A percentile compares a stretch with the other conserved stretches of the same genome.
These are phyloP conservation scores for Pseudopyrenochaeta lycopersici DNA, from an alignment of 2,329 filamentous ascomycete species.

Conservation along the genomic window DNA sequence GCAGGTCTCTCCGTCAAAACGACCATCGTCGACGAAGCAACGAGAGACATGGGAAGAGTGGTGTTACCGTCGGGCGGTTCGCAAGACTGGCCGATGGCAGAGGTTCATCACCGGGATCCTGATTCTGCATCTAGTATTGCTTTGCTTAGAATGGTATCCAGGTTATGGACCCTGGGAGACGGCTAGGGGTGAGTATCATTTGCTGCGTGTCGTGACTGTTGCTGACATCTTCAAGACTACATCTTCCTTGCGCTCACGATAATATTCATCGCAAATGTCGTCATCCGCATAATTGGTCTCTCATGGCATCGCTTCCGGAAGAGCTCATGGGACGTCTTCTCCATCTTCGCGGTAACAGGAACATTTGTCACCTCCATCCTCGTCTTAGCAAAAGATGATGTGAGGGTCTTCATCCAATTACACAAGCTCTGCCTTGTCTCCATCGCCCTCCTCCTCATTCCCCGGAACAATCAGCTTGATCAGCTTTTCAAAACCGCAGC, in stretches of 20 bases:
- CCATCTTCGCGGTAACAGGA: constrained; percentile 79
- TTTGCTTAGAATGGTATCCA: constrained; percentile 85
- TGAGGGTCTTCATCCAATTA: constrained; percentile 74
- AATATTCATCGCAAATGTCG: constrained; percentile 82
- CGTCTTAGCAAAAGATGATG: constrained; percentile 67
- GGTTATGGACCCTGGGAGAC: constrained; percentile 76
- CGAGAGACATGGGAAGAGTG: constrained; percentile 82
- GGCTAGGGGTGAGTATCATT: constrained; percentile 61
- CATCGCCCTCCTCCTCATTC: constrained; percentile 88
- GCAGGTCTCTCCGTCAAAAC: constrained; percentile 94
- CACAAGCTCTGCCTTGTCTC: constrained; percentile 96
- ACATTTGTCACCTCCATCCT: constrained; percentile 85
- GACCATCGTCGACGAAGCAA: constrained; percentile 80
- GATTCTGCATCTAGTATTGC: constrained; percentile 80
- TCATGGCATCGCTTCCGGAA: constrained; percentile 91
- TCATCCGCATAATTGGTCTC: constrained; percentile 84
- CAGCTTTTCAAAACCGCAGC: constrained; percentile 99
- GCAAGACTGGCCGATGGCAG: constrained; percentile 95
- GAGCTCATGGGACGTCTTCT: constrained; percentile 96
- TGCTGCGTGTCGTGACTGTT: background rate
- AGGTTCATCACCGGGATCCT: constrained; percentile 80
- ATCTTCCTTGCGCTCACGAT: constrained; percentile 84
- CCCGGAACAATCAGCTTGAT: constrained; percentile 94
- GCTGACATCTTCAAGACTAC: constrained; percentile 60
- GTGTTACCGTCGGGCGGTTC: constrained; percentile 93